phyloP scores from a whole-genome alignment of 495 filamentous ascomycete species.

The Tuber melanosporum region DNA sequence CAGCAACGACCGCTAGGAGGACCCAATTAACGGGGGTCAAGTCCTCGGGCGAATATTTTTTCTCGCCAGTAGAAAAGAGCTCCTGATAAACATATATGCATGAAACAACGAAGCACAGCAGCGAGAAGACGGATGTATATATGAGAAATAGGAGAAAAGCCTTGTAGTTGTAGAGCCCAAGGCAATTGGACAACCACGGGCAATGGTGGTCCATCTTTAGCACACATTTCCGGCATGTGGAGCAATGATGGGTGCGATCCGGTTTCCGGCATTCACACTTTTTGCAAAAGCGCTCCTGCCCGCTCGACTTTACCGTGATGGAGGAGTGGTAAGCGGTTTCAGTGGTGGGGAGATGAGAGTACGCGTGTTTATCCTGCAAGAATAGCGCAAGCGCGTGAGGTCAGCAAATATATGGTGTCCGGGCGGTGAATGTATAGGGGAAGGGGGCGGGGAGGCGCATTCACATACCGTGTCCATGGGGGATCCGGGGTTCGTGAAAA shows the following conservation, averaged over 20 bases:
- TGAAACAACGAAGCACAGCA: slow-evolving; percentile 67
- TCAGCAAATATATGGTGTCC: slow-evolving; percentile 47
- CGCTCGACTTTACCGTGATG: slow-evolving; percentile 88
- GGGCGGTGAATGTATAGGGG: slow-evolving; percentile 48
- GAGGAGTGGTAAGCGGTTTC: slow-evolving; percentile 52
- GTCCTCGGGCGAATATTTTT: slow-evolving; percentile 53
- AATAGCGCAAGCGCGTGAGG: neutral
- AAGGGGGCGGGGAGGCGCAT: slow-evolving; percentile 56
- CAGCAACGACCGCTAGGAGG: slow-evolving; percentile 72
- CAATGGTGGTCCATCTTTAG: slow-evolving; percentile 99
- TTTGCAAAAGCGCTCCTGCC: slow-evolving; percentile 83
- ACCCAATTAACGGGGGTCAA: slow-evolving; percentile 87
- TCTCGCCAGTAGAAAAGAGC: slow-evolving; percentile 58
- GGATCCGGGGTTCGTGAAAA: slow-evolving; percentile 83
- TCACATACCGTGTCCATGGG: slow-evolving; percentile 47
- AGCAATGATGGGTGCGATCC: slow-evolving; percentile 95
- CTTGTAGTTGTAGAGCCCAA: slow-evolving; percentile 92
- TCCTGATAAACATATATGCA: slow-evolving; percentile 74
- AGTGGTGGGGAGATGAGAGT: slow-evolving; percentile 58
- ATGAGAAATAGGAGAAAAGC: slow-evolving; percentile 88
- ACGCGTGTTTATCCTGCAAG: slow-evolving; percentile 45
- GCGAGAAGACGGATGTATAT: slow-evolving; percentile 81
- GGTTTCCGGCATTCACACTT: slow-evolving; percentile 92
- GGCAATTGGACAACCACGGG: slow-evolving; percentile 93
- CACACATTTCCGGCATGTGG: slow-evolving; percentile 82